Base-by-base conservation (phyloP, 441 rosid species). In the Dalechampia spathulata region DNA sequence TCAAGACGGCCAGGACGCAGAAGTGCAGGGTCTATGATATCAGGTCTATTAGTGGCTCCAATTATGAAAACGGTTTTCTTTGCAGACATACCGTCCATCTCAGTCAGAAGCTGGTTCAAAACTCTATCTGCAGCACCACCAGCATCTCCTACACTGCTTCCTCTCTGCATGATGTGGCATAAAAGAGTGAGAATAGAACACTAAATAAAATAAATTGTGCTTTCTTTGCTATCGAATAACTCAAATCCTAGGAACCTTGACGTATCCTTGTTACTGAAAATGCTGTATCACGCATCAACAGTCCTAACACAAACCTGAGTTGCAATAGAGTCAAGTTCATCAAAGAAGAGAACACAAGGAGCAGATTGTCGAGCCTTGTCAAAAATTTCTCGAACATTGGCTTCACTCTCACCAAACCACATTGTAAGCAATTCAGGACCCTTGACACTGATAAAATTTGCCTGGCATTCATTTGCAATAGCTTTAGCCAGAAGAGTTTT, bases 1-100 rank as follows among this genome's bases (percentile, higher is more conserved):
- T 80, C 83, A 15, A 80, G 76, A 46, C 83, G 83, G 41, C 86
- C 86, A 0, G 83, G 83, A 52, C 81, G 70, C 20, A 78, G 62
- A 57, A 80, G 75, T 6, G 86, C 83, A 16, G 86, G 81, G 38
- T 80, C 86, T 12, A 80, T 80, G 11, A 80, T 80, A 64, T 80
- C 85, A 11, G 85, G 85, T 48, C 85, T 77, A 64, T 80, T 80
- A 15, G 78, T 80, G 9, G 83, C 85, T 13, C 85, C 83, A 20
- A 80, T 80, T 43, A 77, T 80, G 49, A 79, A 79, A 53, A 79
- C 80, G 15, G 82, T 79, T 57, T 81, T 76, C 65, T 81, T 81
- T 0, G 87, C 82, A 2, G 82, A 68, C 85, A 82, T 79, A 44
- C 83, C 88, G 73, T 82, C 88, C 88, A 82, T 82, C 61, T 79